Evolutionary conservation across 148 eudicot species (phyloP).

Genomic region (Persicaria tinctoria): DNA sequence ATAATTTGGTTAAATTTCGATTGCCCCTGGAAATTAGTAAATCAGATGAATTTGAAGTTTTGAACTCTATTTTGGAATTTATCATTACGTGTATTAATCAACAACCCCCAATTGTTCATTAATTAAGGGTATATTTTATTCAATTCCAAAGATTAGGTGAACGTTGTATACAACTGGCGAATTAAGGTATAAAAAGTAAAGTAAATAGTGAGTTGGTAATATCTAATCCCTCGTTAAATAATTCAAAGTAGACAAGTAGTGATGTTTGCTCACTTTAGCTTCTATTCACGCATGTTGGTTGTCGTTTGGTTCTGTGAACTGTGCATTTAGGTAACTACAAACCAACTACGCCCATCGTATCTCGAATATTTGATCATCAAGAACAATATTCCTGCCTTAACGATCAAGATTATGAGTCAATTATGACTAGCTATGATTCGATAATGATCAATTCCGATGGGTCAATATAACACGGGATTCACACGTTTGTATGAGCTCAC

Average conservation of each 20-base stretch:
- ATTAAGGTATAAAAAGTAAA: not conserved
- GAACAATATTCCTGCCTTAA: too few species aligned
- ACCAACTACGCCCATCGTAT: not conserved
- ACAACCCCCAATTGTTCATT: not conserved
- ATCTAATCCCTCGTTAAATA: not conserved
- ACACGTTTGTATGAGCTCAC: too few species aligned
- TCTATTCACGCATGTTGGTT: not conserved
- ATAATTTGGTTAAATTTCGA: too few species aligned
- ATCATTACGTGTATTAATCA: not conserved
- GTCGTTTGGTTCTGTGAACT: not conserved
- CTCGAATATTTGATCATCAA: not conserved
- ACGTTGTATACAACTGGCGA: slow-evolving; percentile 1
- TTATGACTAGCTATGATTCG: not conserved
- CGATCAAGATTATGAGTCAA: not conserved
- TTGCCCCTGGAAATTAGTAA: too few species aligned
- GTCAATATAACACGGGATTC: too few species aligned
- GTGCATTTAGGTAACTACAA: not conserved
- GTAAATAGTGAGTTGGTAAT: not conserved
- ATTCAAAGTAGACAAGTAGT: not conserved
- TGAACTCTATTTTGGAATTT: too few species aligned
- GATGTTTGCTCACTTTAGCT: not conserved
- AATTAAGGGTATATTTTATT: not conserved
- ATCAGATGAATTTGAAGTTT: too few species aligned
- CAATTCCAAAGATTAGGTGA: not conserved
- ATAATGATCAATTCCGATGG: not conserved